Conservation (phyloP, 225 moss, liverwort and hornwort species). For the Physcomitrellopsis africana region DNA sequence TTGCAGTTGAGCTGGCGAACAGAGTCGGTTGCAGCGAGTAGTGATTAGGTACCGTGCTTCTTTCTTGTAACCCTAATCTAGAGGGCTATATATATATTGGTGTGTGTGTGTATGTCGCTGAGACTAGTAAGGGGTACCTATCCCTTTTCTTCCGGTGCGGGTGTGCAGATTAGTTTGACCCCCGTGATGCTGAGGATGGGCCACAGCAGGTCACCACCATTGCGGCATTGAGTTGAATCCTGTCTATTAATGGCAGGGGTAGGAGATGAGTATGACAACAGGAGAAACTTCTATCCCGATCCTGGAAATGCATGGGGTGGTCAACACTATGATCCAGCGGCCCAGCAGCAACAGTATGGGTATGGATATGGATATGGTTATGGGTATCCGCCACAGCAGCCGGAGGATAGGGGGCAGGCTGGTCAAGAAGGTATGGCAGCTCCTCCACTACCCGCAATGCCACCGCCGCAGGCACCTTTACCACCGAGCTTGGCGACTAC, state of each 20-base stretch:
- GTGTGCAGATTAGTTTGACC: constrained; percentile 37
- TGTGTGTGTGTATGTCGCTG: constrained; percentile 13
- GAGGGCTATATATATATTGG: constrained; percentile 23
- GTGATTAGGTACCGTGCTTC: constrained; percentile 29
- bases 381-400: constrained; percentile 58
- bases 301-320: constrained; percentile 56
- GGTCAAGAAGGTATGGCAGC: constrained; percentile 62
- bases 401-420: constrained; percentile 72
- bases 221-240: constrained; percentile 58
- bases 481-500: constrained; percentile 74
- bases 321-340: constrained; percentile 42
- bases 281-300: constrained; percentile 59
- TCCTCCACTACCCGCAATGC: constrained; percentile 81
- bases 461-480: constrained; percentile 87
- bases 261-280: constrained; percentile 75
- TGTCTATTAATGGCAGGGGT: constrained; percentile 60
- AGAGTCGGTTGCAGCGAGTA: constrained; percentile 28
- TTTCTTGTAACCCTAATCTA: constrained; percentile 28
- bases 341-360: constrained; percentile 58
- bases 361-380: constrained; percentile 48
- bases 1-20: background rate
- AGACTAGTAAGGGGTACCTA: constrained; percentile 18
- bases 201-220: constrained; percentile 36
- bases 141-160: constrained; percentile 26
- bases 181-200: constrained; percentile 41